Conservation (phyloP, 805 yeast species). For the Brettanomyces bruxellensis region DNA sequence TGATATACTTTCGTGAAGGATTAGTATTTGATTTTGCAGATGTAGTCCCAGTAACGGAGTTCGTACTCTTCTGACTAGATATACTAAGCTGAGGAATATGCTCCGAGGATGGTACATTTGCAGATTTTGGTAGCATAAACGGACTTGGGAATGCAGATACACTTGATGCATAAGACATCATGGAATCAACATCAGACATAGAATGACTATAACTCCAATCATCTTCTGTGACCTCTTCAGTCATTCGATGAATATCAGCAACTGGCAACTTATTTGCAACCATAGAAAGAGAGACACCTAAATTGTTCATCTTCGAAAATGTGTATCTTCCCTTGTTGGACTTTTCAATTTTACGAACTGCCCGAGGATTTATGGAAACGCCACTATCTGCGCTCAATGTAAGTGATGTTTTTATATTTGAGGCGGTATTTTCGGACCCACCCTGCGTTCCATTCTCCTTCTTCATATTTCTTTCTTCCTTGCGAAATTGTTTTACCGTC, state of each 20-base stretch:
- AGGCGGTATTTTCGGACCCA: not conserved
- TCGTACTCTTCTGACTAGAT: not conserved
- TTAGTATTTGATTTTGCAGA: not conserved
- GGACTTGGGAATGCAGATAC: conserved; percentile 1
- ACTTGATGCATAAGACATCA: conserved; percentile 6
- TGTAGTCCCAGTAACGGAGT: not conserved
- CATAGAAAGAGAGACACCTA: conserved; percentile 76
- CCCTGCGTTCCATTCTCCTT: not conserved
- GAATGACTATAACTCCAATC: conserved; percentile 13
- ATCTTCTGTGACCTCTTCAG: conserved; percentile 17
- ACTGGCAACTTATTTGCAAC: conserved; percentile 45
- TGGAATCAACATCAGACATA: conserved; percentile 18
- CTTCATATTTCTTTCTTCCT: conserved; percentile 12
- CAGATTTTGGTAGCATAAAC: not conserved
- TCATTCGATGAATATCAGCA: conserved; percentile 20
- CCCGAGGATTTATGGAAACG: conserved; percentile 15
- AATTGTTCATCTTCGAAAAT: conserved; percentile 58
- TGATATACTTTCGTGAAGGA: conserved; percentile 5
- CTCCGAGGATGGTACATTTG: not conserved
- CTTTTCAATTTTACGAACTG: conserved; percentile 21
- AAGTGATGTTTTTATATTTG: not conserved
- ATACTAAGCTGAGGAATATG: not conserved
- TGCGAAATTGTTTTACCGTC: conserved; percentile 53
- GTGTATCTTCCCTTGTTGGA: conserved; percentile 35
- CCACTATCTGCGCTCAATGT: not conserved